A percentile compares a stretch with the other conserved stretches of the same genome.
Conservation (phyloP, 2,329 filamentous ascomycete genomes). For the Tolypocladium ovalisporum region DNA sequence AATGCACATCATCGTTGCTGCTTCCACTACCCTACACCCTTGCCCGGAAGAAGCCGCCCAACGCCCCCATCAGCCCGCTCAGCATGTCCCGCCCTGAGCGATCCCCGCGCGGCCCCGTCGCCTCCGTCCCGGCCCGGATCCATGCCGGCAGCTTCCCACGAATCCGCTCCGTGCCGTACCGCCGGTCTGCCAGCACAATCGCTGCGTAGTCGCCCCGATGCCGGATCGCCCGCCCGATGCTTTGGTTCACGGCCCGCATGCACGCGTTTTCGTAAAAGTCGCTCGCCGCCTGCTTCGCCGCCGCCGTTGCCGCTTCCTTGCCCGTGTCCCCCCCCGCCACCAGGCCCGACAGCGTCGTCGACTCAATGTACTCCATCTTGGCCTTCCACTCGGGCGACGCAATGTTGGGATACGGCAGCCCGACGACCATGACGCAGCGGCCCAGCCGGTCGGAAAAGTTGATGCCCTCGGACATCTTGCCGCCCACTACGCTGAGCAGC, state of each 20-base stretch:
- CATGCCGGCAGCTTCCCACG: constrained; percentile 74
- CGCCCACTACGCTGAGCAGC: constrained; percentile 82
- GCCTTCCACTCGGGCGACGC: constrained; percentile 87
- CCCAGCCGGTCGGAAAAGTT: constrained; percentile 92
- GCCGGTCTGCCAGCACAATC: constrained; percentile 72
- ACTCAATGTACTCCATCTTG: constrained; percentile 77
- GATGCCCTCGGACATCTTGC: constrained; percentile 93
- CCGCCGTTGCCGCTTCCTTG: constrained; percentile 14
- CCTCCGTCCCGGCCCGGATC: constrained; percentile 62
- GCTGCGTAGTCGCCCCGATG: constrained; percentile 83
- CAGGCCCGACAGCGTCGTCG: constrained; percentile 34
- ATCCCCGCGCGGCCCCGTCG: constrained; percentile 28
- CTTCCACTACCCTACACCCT: constrained; percentile 12
- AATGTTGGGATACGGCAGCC: constrained; percentile 85
- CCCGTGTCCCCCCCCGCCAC: neutral
- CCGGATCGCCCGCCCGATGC: constrained; percentile 83
- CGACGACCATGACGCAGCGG: constrained; percentile 82
- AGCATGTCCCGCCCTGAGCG: constrained; percentile 29
- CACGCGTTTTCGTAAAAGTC: constrained; percentile 92
- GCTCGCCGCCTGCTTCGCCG: constrained; percentile 47
- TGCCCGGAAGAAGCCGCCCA: constrained; percentile 46
- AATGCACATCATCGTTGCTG: neutral
- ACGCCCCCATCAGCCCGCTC: constrained; percentile 45
- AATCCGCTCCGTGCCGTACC: constrained; percentile 68
- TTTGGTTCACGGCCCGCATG: constrained; percentile 96